A percentile compares a stretch with the other conserved stretches of the same genome.
Conservation (phyloP, 257 asterid genomes). For the Thymus quinquecostatus region DNA sequence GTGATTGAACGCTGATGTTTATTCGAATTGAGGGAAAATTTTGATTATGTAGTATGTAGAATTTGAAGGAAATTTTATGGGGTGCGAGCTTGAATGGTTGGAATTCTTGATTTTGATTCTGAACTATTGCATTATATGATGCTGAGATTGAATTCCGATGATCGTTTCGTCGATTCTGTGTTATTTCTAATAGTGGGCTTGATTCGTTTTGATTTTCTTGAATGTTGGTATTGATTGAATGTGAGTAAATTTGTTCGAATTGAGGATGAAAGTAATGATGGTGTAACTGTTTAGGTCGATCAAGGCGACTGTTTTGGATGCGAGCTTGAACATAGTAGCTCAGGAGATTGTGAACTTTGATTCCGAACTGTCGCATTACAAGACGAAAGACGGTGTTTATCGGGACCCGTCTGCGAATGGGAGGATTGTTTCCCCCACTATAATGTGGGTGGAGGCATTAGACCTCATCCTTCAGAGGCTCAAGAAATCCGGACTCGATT, state of each 20-base stretch:
- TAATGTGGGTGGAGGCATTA: conserved; percentile 97
- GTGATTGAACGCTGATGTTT: conserved; percentile 2
- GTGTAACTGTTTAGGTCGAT: conserved; percentile 61
- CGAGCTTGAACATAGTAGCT: conserved; percentile 65
- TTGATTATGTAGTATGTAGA: conserved; percentile 1
- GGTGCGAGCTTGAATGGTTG: too few relatives aligned
- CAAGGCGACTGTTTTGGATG: conserved; percentile 85
- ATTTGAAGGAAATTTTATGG: neutral
- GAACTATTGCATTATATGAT: too few relatives aligned
- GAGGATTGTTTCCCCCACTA: conserved; percentile 84
- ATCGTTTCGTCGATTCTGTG: conserved; percentile 1
- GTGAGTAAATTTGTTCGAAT: neutral
- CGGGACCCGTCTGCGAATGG: conserved; percentile 69
- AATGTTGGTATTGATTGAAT: neutral
- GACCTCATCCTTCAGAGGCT: conserved; percentile 73
- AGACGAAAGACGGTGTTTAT: conserved; percentile 83
- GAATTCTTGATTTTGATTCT: too few relatives aligned
- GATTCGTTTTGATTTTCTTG: neutral
- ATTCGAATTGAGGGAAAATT: neutral
- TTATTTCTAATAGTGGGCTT: conserved; percentile 4
- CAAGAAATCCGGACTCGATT: conserved; percentile 60
- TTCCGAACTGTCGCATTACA: conserved; percentile 78
- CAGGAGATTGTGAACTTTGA: conserved; percentile 81
- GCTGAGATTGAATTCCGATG: neutral
- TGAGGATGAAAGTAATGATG: conserved; percentile 2